Conservation (phyloP, 169 alveolate species). For the Plasmodium reichenowi region DNA sequence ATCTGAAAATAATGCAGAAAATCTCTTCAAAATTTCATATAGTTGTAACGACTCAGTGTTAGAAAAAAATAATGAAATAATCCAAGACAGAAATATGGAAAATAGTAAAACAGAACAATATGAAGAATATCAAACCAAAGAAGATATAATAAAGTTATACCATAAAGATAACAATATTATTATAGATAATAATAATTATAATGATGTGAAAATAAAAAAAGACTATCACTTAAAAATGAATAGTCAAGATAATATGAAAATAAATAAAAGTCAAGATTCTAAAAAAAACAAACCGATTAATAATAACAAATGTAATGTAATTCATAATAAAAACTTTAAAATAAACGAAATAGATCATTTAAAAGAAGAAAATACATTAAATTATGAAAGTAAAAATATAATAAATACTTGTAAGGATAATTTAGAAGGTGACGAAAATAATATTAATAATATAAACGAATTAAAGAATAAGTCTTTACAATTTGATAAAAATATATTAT, state of each 20-base stretch:
- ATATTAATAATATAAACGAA: neutral
- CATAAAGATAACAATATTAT: neutral
- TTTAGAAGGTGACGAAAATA: neutral
- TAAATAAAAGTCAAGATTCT: neutral
- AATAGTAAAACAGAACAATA: neutral
- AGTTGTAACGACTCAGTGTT: slow-evolving; percentile 25
- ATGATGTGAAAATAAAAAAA: neutral
- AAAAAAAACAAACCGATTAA: neutral
- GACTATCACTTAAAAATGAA: no score
- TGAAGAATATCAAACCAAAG: slow-evolving; percentile 1
- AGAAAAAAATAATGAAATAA: neutral
- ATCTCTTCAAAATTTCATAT: slow-evolving; percentile 33
- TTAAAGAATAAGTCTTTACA: neutral
- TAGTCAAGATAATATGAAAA: neutral
- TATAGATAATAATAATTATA: neutral
- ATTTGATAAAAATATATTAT: slow-evolving; percentile 8
- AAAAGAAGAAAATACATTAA: neutral
- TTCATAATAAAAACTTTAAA: no score
- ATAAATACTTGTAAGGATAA: neutral
- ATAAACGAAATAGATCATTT: no score
- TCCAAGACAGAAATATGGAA: neutral
- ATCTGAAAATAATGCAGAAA: slow-evolving; percentile 11
- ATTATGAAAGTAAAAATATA: neutral
- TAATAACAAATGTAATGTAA: no score
- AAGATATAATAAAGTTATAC: neutral